Base-by-base conservation (phyloP, 805 yeast genomes). In the Lipomyces chichibuensis region DNA sequence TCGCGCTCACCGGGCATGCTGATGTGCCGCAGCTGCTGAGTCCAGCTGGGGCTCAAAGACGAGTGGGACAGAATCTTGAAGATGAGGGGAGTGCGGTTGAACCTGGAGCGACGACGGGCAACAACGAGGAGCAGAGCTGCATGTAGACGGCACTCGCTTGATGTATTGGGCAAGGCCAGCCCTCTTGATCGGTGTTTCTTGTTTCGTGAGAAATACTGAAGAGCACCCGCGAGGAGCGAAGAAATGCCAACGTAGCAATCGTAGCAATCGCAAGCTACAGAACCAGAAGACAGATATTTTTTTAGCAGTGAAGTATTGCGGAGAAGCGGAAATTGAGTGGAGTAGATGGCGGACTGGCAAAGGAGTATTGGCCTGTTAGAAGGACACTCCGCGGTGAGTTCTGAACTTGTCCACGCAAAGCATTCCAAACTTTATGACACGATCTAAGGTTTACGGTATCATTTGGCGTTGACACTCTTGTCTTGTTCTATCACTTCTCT, bases 1-100 rank as follows among this genome's bases (percentile, higher is more conserved):
- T 43, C 49, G n/a, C 49, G 49, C 23, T 43, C 49, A 4, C 2
- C 23, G 20, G 49, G 49, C 49, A 43, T 43, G 49, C 23, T 43
- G 49, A 13, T 23, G 49, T 43, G 20, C 23, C 49, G 23, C 49
- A 43, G 49, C 49, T 43, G 20, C 23, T 43, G 49, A 43, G 23
- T 43, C 49, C 49, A 43, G 49, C 49, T 8, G 49, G 20, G 23
- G 37, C 49, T 32, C 23, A 37, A 17, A 20, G 59, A 61, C 54
- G 37, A 46, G 46, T 37, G 33, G 25, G 63, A 43, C 49, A 43
- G 23, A 43, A 53, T n/a, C 53, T 20, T 13, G 63, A 14, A 5
- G 62, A 46, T 9, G 60, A 43, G 11, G 62, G 49, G 20, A 43
- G 49, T 43, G 20, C 6, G 20, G 49, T 43, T 43, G 20, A 14